These are phyloP conservation scores for Rhexocercosporidium sp. DNA, from an alignment of 2,329 filamentous ascomycete genomes.

Conservation along the genomic window DNA sequence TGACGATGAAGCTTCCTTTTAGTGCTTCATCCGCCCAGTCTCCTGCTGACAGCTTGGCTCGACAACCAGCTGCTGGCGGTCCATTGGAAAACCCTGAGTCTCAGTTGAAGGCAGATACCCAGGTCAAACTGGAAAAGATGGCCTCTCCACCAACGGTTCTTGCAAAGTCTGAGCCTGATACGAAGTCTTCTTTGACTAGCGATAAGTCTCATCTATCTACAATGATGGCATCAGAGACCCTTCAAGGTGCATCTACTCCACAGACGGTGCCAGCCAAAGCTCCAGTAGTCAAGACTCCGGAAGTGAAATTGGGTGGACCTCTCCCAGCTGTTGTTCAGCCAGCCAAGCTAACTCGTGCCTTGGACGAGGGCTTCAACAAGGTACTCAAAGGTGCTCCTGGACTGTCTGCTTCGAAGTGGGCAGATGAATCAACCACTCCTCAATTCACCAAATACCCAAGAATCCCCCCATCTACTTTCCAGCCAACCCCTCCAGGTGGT, in stretches of 20 bases:
- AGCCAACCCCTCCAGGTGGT: neutral
- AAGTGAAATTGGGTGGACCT: neutral
- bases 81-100: neutral
- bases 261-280: neutral
- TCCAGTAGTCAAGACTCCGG: too few relatives aligned
- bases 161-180: neutral
- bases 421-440: neutral
- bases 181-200: neutral
- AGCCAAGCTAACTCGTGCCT: neutral
- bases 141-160: neutral
- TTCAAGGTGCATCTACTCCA: neutral
- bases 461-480: neutral
- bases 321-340: neutral
- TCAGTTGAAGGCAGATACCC: neutral
- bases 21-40: neutral
- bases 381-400: conserved; percentile 11
- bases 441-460: neutral
- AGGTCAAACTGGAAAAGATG: neutral
- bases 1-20: neutral
- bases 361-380: neutral
- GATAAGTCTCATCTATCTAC: neutral
- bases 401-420: conserved; percentile 22
- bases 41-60: neutral
- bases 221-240: neutral
- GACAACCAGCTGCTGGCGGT: neutral